phyloP scores from a whole-genome alignment of 75 land plant genomes.

The Cupressus sempervirens region DNA sequence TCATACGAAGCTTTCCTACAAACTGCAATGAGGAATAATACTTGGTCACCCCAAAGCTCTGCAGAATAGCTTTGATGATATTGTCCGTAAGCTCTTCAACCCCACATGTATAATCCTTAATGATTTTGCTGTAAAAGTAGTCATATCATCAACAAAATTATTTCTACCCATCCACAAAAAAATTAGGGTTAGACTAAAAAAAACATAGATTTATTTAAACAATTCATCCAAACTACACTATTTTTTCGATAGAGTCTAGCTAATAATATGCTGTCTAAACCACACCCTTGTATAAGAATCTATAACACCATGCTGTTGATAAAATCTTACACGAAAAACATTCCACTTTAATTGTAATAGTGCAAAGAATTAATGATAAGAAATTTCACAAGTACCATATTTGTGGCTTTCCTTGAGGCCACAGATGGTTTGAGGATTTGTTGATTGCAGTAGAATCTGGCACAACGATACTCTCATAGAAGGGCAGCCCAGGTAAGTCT shows the following conservation, averaged over 20 bases:
- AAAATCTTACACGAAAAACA: not conserved
- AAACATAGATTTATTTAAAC: too few species aligned
- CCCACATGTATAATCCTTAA: not conserved
- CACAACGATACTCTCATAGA: not conserved
- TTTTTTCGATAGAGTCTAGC: too few species aligned
- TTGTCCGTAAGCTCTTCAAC: not conserved
- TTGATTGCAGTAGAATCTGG: not conserved
- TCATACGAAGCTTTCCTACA: not conserved
- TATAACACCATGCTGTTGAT: not conserved
- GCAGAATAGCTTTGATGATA: not conserved
- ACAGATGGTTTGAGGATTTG: not conserved
- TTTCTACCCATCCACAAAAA: too few species aligned
- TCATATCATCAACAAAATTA: too few species aligned
- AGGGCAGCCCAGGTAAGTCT: not conserved
- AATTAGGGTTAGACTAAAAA: too few species aligned
- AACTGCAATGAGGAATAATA: not conserved
- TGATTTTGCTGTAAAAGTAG: not conserved
- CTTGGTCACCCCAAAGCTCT: not conserved
- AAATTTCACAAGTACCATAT: not conserved
- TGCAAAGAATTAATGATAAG: too few species aligned
- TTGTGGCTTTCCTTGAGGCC: constrained; percentile 1
- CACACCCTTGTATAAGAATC: too few species aligned
- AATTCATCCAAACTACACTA: too few species aligned
- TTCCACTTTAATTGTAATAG: too few species aligned
- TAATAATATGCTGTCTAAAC: too few species aligned